Base-by-base conservation (phyloP, 83 land plant genomes). In the Picea mariana region DNA sequence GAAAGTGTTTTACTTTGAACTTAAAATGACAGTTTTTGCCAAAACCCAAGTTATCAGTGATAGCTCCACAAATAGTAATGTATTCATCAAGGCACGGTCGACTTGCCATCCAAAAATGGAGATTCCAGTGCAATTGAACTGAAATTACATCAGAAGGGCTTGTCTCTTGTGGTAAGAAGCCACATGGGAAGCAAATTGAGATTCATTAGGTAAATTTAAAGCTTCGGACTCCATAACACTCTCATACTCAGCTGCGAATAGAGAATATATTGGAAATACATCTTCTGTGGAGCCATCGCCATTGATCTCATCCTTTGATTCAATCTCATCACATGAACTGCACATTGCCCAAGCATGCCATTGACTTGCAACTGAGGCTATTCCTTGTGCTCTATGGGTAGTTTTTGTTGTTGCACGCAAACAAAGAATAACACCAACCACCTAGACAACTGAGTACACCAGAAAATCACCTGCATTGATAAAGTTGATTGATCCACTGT, bases 281-380 rank as follows among this genome's bases (percentile, higher is more conserved):
- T 38, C 40, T 38, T 38, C 40, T 38, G 4, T 38, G n/a, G 24
- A 5, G 21, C 24, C 52, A 34, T 61, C 38, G 23, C 24, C 49
- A n/a, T 64, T 64, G 20, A n/a, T 24, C 23, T 79, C 69, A 38
- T 61, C 71, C 68, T 61, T 79, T 3, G 63, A 26, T 60, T 86
- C 89, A 79, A 84, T 77, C 55, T 80, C 27, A 23, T 81, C 88
- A 81, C 16, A 12, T 44, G 85, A 71, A 71, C 82, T 77, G 81
- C 97, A 91, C 1, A 97, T 92, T 78, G 83, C 85, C 16, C 91
- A 38, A 61, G 95, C 96, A 86, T 97, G 98, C 98, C 98, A 95
- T 72, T 87, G 87, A 80, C 92, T 92, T 47, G 93, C 99, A 31
- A 96, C 49, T 9, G 95, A 85, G 47, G 90, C 93, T 62, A 97